Evolutionary conservation across 139 green algal species (phyloP), one percentile per base, ranked within the genome.

Genomic region (Tetraselmis chui): DNA sequence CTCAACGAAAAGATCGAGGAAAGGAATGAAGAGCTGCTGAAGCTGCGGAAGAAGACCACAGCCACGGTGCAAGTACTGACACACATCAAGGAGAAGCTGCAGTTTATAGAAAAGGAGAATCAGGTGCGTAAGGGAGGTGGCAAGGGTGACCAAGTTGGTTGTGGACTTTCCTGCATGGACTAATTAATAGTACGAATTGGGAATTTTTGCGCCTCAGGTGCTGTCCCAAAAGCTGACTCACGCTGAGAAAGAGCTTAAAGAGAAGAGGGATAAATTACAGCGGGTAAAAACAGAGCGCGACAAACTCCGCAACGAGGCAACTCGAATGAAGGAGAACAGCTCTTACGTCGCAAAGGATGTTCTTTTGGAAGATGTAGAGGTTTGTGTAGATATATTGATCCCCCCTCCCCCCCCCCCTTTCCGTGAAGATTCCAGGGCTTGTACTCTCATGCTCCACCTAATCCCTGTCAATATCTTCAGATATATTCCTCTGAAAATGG

Each of bases 1-100:
- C 86, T 97, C 77, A 91, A 93, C 29, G 92, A 95, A 79, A 95
- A 95, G 85, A 95, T 96, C 74, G 93, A 97, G 87, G 94, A 95
- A 86, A 86, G 92, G 23, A 94, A 93, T 81, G 92, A 96, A 82
- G 94, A 98, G 89, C 89, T 98, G 77, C 83, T 94, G 29, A 95
- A 94, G 87, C 89, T 98, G 81, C 88, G 89, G 28, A 92, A 91
- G 83, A 97, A 97, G 89, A 96, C 91, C 22, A 94, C 89, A 28
- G 87, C 85, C 32, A 95, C 91, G 0, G 92, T 97, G 82, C 93
- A 96, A 91, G 90, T 93, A 27, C 85, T 97, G 45, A 96, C 93
- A 23, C 93, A 97, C 84, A 86, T 95, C 29, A 91, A 92, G 75
- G 93, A 96, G 86, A 97, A 97, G 89, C 91, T 95, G 83, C 87